Evolutionary conservation across 352 stramenopile genomes (phyloP), one percentile per base, ranked within the genome.

Genomic region (Phytophthora cactorum): DNA sequence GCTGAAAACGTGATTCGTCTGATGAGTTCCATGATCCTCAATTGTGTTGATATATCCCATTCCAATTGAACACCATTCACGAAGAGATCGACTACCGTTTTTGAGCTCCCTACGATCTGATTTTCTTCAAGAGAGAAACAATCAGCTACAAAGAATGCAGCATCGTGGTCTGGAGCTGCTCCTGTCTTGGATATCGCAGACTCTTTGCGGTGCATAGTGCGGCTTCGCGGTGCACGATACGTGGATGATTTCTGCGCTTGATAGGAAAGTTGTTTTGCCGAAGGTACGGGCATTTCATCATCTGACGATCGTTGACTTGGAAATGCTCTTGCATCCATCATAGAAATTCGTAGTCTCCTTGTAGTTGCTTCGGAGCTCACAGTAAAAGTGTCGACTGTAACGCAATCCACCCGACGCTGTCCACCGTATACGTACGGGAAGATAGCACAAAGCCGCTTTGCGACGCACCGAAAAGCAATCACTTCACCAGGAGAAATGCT

Each of bases 41-140:
- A 57, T 52, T 93, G 85, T 0, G 68, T 78, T 34, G 72, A 25
- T 27, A 92, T 71, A 45, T 79, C 64, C 85, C 84, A 95, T 28
- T 80, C 55, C 32, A 78, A 72, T 43, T 59, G 50, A 14, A 82
- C 73, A 8, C 75, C 71, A 39, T 89, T 75, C 2, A 81, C 75
- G 29, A 88, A 91, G 36, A 95, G 78, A 41, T 95, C 87, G 12
- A 95, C 68, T 11, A 95, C 76, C 8, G 64, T 79, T 59, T 79
- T 83, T 3, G 67, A 53, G 14, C 75, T 88, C 2, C 54, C 55
- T 12, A 29, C 57, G 0, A 93, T 15, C n/a, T 68, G 78, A 31
- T 73, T 90, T 50, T 93, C 85, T 73, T 95, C 87, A 11, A 95
- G 50, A 4, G 82, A 79, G 58, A 93, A 93, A 6, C 62, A 72